Evolutionary conservation across 768 basidiomycete genomes (phyloP), one percentile per base, ranked within the genome.

Genomic region (Tricholoma flavovirens): DNA sequence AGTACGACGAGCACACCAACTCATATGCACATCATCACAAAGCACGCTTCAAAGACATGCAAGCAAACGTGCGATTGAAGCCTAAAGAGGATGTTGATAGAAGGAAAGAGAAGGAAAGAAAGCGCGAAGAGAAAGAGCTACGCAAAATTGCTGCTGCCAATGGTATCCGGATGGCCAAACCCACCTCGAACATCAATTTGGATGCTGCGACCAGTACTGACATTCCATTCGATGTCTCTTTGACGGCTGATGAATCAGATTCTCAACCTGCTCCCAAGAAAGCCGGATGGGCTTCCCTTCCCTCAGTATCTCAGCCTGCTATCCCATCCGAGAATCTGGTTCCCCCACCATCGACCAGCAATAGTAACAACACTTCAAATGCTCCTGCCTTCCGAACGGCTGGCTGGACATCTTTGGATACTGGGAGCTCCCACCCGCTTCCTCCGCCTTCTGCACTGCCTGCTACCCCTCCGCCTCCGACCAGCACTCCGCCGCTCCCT

Each of bases 1-100:
- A 91, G 64, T 93, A 89, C 62, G 91, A 93, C 60, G 91, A 93
- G 64, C 91, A 93, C 69, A 89, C 88, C 53, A 93, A 92, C 64
- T 91, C 91, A 6, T 92, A 91, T 61, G 88, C 89, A 0, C 90
- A 92, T 64, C 88, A 90, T 62, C 90, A 91, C 73, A 91, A 88
- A 70, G 86, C 86, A 33, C 86, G 91, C 49, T 80, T 85, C 67
- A 85, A 75, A 61, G 90, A 92, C 62, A 88, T 92, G 88, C 87
- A 90, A 72, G 82, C 83, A 26, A 83, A 83, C 50, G 81, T 81
- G 50, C 83, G 86, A 10, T 71, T 83, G n/a, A 82, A 83, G 54
- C 78, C 79, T 14, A 76, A 82, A 62, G 86, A 82, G 56, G 89
- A 89, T 53, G 61, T 83, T 14, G 87, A 89, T 59, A 87, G 79